These are phyloP conservation scores for Chrysanthemum lavandulifolium DNA, from an alignment of 129 eudicot genomes.

Conservation along the genomic window DNA sequence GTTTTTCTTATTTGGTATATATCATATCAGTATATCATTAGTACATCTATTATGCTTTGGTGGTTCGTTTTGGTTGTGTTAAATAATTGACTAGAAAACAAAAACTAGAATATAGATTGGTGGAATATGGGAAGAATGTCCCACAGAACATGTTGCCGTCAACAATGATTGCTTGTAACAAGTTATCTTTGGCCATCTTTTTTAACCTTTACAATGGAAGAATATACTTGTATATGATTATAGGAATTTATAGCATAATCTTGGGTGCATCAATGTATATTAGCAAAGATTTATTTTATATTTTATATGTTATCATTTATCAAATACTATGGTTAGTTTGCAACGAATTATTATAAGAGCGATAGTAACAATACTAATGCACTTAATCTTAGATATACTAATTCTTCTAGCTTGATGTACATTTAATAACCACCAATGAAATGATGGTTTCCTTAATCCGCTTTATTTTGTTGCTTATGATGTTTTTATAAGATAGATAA, in stretches of 20 bases:
- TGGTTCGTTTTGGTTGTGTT: constrained; percentile 20
- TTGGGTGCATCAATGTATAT: background rate
- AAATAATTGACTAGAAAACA: constrained; percentile 26
- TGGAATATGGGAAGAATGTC: constrained; percentile 34
- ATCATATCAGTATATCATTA: background rate
- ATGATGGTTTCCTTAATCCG: background rate
- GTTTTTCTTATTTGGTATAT: background rate
- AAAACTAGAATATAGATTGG: constrained; percentile 14
- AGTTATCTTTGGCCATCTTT: constrained; percentile 10
- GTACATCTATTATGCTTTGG: constrained; percentile 16
- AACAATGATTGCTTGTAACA: constrained; percentile 26
- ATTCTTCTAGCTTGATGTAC: background rate
- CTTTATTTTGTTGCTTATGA: background rate
- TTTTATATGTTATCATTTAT: background rate
- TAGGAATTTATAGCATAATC: constrained; percentile 11
- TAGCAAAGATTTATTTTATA: background rate
- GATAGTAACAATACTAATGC: background rate
- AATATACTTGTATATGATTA: background rate
- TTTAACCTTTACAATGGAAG: constrained; percentile 26
- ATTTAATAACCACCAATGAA: background rate
- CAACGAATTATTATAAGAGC: background rate
- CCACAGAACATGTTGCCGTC: constrained; percentile 27
- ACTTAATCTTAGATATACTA: background rate
- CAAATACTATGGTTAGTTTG: background rate
- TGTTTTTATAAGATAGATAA: background rate